These are phyloP conservation scores for Erigeron canadensis DNA, from an alignment of 129 eudicot species.

Conservation along the genomic window DNA sequence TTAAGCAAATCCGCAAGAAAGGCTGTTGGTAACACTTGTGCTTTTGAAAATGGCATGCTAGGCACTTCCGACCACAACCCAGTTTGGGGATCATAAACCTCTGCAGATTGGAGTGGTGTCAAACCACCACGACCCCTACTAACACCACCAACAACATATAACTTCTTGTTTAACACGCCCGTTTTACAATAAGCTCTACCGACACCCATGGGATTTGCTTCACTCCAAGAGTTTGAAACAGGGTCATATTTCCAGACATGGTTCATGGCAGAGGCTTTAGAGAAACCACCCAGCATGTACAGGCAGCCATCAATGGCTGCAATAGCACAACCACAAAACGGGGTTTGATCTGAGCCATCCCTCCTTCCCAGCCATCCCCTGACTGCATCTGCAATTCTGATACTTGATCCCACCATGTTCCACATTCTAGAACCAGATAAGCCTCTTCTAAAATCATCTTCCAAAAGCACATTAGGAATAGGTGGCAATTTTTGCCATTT, in stretches of 20 bases:
- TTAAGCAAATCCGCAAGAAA: constrained; percentile 90
- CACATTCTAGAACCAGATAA: constrained; percentile 55
- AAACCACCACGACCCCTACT: constrained; percentile 71
- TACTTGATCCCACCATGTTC: constrained; percentile 73
- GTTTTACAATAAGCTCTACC: constrained; percentile 94
- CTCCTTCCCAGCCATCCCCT: constrained; percentile 90
- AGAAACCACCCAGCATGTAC: constrained; percentile 85
- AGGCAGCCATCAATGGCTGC: constrained; percentile 85
- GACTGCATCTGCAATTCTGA: constrained; percentile 73
- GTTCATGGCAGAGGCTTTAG: constrained; percentile 64
- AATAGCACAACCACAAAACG: constrained; percentile 91
- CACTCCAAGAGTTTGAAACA: constrained; percentile 63
- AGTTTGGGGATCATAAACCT: constrained; percentile 79
- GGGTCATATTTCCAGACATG: constrained; percentile 88
- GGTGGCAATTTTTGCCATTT: constrained; percentile 82
- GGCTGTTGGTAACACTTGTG: constrained; percentile 90
- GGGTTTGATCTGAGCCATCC: constrained; percentile 67
- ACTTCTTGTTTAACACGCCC: constrained; percentile 77
- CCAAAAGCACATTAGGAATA: constrained; percentile 62
- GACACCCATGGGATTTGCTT: constrained; percentile 69
- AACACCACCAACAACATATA: constrained; percentile 98
- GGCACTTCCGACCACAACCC: constrained; percentile 82
- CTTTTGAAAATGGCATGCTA: constrained; percentile 96
- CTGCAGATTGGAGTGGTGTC: constrained; percentile 91
- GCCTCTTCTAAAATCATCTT: constrained; percentile 57